Base-by-base conservation (phyloP, 805 yeast species). In the Saccharomycopsis babjevae region DNA sequence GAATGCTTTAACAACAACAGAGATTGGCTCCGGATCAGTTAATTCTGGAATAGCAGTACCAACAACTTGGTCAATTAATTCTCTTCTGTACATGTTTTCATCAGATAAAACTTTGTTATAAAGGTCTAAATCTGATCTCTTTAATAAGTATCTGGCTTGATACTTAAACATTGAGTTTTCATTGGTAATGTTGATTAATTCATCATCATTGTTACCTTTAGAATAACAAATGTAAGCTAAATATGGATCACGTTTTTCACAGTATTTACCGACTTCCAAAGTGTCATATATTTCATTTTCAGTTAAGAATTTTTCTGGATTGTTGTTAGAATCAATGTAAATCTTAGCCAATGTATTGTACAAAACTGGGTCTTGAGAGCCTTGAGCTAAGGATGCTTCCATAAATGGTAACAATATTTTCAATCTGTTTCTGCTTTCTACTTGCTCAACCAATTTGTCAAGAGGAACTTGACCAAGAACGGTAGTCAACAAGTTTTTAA, bases 211-310 rank as follows among this genome's bases (percentile, higher is more conserved):
- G 59, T 81, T 78, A 71, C 99, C 99, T 76, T 92, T 93, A 64
- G 96, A 96, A 75, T 94, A 94, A 58, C 97, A 96, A 76, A 94
- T 94, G 74, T 90, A 94, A 34, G 99, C 99, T 72, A 94, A 79
- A 76, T 90, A 94, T 65, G 99, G 99, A 71, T 94, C 99, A 76
- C 99, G 88, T 83, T 89, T 93, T 76, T 94, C 99, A 81, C 99
- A 94, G 79, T 94, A 94, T 72, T 84, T 90, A 79, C 99, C 99
- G 66, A 94, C 97, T 68, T 88, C 88, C 67, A 89, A 78, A n/a
- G 98, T 87, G 75, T 94, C 96, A 76, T 94, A 94, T 70, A 81
- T 80, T 67, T 85, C 81, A 74, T 94, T 94, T 74, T 93, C 98
- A 71, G 85, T 86, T 77, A 94, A 81, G 79, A 94, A 94, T 74